Evolutionary conservation across 345 rosid genomes (phyloP).

Genomic region (Hibiscus tridactylites): DNA sequence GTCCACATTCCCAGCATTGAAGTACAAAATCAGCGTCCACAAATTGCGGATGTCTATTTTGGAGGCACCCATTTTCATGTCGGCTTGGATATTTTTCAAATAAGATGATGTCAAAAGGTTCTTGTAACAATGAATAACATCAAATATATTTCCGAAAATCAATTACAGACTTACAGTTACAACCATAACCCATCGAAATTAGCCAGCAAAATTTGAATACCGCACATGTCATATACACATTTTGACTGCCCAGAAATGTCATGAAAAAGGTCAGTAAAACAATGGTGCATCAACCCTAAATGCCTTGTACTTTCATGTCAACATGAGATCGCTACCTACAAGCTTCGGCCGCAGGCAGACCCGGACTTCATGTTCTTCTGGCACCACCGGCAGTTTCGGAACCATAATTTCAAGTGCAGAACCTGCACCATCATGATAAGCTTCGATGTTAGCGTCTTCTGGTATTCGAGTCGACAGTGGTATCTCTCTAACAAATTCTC

Average conservation of each 20-base stretch:
- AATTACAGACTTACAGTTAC: constrained; percentile 10
- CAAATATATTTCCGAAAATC: constrained; percentile 6
- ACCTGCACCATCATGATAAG: constrained; percentile 82
- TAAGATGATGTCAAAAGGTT: no score
- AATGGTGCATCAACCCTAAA: constrained; percentile 16
- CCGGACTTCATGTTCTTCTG: constrained; percentile 92
- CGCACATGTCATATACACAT: neutral
- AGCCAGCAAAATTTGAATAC: constrained; percentile 10
- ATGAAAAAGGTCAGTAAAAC: constrained; percentile 23
- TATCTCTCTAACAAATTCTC: constrained; percentile 89
- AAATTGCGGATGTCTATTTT: no score
- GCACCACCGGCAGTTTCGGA: constrained; percentile 77
- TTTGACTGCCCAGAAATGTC: constrained; percentile 20
- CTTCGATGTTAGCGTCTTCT: constrained; percentile 91
- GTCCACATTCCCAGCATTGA: no score
- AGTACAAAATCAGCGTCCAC: no score
- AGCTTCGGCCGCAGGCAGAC: constrained; percentile 87
- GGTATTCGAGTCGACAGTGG: constrained; percentile 79
- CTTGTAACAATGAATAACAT: neutral
- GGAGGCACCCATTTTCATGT: neutral
- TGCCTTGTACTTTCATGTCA: constrained; percentile 33
- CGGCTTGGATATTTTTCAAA: no score
- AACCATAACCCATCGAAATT: constrained; percentile 4
- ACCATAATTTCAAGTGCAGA: constrained; percentile 89
- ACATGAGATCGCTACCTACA: constrained; percentile 62